Evolutionary conservation across 2,329 filamentous ascomycete genomes (phyloP).

Genomic region (Botryotinia narcissicola): DNA sequence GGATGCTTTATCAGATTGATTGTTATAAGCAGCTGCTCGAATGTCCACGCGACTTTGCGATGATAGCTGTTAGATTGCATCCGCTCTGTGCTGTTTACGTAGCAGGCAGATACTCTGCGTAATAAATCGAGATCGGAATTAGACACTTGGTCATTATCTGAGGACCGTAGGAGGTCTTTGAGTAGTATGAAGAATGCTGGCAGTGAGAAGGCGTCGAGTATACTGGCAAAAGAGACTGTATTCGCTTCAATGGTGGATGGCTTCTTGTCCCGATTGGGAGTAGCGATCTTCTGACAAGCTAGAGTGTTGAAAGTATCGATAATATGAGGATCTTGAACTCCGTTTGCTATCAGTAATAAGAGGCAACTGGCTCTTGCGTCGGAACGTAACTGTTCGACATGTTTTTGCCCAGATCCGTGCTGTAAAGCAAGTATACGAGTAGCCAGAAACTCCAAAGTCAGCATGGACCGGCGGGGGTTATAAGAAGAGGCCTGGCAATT

Average conservation of each 20-base stretch:
- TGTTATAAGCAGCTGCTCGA: conserved; percentile 10
- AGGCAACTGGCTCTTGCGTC: conserved; percentile 18
- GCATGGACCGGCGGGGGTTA: not conserved
- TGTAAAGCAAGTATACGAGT: conserved; percentile 19
- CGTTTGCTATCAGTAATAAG: not conserved
- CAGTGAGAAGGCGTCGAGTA: conserved; percentile 1
- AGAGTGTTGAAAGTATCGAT: not conserved
- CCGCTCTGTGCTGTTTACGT: conserved; percentile 15
- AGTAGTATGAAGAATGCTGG: conserved; percentile 7
- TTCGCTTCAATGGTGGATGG: not conserved
- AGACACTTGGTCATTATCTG: not conserved
- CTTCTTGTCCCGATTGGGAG: not conserved
- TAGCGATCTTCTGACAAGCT: not conserved
- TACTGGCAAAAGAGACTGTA: not conserved
- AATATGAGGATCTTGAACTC: not conserved
- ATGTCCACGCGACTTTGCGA: conserved; percentile 16
- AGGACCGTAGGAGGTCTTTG: not conserved
- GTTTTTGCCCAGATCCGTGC: conserved; percentile 11
- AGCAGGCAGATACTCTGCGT: conserved; percentile 18
- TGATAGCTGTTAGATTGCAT: conserved; percentile 21
- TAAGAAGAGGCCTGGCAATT: not conserved
- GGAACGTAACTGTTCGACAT: conserved; percentile 10
- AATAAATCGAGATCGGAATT: not conserved
- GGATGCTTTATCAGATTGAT: not conserved
- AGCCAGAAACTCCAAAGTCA: conserved; percentile 14